A percentile compares a stretch with the other conserved stretches of the same genome.
These are phyloP conservation scores for Halenospora varia DNA, from an alignment of 495 filamentous ascomycete genomes.

Conservation along the genomic window DNA sequence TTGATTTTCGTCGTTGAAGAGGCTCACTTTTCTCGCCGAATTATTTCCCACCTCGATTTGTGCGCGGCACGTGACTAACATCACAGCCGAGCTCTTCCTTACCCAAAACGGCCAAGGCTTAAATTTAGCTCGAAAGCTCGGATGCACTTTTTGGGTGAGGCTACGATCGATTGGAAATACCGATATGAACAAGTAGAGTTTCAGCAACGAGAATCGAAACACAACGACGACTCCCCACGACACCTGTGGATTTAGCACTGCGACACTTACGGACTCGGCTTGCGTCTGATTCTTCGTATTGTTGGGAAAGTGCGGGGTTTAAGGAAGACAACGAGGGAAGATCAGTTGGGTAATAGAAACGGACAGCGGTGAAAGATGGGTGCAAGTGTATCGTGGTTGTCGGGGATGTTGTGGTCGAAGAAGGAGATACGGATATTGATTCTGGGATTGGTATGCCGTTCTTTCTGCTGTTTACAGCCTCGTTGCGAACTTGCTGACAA, in stretches of 20 bases:
- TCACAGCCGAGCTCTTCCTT: neutral
- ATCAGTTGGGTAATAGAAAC: slow-evolving; percentile 6
- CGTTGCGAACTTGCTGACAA: too few species aligned
- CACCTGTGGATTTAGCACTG: neutral
- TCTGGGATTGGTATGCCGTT: slow-evolving; percentile 73
- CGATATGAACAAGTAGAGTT: neutral
- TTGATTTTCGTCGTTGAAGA: slow-evolving; percentile 11
- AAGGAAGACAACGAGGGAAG: neutral
- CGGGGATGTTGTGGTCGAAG: slow-evolving; percentile 75
- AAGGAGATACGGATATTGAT: slow-evolving; percentile 98
- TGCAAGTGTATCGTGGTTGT: slow-evolving; percentile 72
- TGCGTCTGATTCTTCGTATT: neutral
- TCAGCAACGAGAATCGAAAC: neutral
- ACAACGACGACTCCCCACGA: neutral
- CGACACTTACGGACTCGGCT: neutral
- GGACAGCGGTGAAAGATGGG: slow-evolving; percentile 59
- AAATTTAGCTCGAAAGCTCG: neutral
- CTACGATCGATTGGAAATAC: slow-evolving; percentile 10
- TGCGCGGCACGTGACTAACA: neutral
- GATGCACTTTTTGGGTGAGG: slow-evolving; percentile 4
- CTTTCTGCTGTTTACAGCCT: slow-evolving; percentile 2
- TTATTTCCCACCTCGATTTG: slow-evolving; percentile 1
- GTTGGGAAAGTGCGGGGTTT: too few species aligned
- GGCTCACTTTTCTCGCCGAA: neutral
- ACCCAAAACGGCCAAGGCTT: neutral